Base-by-base conservation (phyloP, 2,329 filamentous ascomycete genomes). In the Trichoderma atrobrunneum region DNA sequence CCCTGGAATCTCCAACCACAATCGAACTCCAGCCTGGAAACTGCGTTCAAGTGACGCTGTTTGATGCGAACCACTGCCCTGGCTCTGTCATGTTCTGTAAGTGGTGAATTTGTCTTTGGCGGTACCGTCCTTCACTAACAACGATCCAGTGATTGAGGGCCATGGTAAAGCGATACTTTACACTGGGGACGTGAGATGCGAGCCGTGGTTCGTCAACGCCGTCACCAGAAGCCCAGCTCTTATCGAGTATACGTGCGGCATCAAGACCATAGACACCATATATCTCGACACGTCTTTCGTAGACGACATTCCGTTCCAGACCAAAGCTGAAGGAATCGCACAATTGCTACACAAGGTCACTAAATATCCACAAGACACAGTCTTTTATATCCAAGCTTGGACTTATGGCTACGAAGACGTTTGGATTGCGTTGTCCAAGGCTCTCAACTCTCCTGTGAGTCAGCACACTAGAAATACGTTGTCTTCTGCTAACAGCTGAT, bases 381-480 rank as follows among this genome's bases (percentile, higher is more conserved):
- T 92, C 1, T 98, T 97, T 77, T 92, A 97, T 79, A 87, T 98
- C 60, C 89, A 94, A 71, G 89, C 94, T 1, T 97, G 95, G 94
- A 98, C 95, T 0, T 96, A 96, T 78, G 87, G 86, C 0, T 97
- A 98, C 74, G 95, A 98, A 79, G 92, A 97, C 67, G 94, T 97
- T 0, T 98, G 94, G 94, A 84, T 94, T 72, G 92, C 93, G 0
- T 82, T 98, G 0, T 91, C 94, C 0, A 87, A 90, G 26, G 88
- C 90, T 12, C 83, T 98, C 0, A 82, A 88, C 7, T 91, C 91
- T 3, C 87, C 85, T 78, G 91, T 91, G 81, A 72, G 77, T 70
- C 7, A 57, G 14, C 10, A 7, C 36, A 56, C 56, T 34, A 6
- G 8, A 12, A 16, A 54, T 62, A n/a, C 18, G 30, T 21, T 8